Evolutionary conservation across 805 yeast species (phyloP), one percentile per base, ranked within the genome.

Genomic region (Nakazawaea pomicola): DNA sequence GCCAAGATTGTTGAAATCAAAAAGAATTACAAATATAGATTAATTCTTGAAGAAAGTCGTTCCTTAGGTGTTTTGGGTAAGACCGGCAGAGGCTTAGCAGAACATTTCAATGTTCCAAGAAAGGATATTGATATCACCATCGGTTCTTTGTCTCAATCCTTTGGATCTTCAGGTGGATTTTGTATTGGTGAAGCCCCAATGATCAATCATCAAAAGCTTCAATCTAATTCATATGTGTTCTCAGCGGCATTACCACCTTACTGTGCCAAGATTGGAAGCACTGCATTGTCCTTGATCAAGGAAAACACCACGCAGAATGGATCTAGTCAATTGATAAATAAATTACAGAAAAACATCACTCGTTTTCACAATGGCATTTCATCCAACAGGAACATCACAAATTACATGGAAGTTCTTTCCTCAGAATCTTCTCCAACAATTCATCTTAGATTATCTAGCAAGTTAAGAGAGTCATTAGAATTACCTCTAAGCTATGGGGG

Each of bases 161-260:
- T 91, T 49, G 91, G 88, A 7, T 72, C 93, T 1, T 79, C 91
- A 37, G 99, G 99, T 49, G 98, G 96, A 1, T 91, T 87, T 65
- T 93, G 95, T 57, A 84, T 86, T 21, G 99, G 98, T 44, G 82
- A 76, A 31, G 61, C 67, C 19, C 82, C 82, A 41, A 87, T 93
- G 88, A 78, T 89, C 25, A 80, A 81, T 51, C 96, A 91, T 65
- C 99, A 93, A 70, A 79, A 95, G 59, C 83, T 93, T 53, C 83
- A 88, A 18, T 86, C 95, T 11, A 71, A 72, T 49, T 96, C 96
- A 3, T 93, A 88, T 58, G 93, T 93, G 46, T 93, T 87, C 60
- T 84, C 95, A 54, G 99, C 99, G 6, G 76, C 96, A 1, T 74
- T 91, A 57, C 98, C 99, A 10, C 95, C 97, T 18, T 91, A 84